phyloP scores from a whole-genome alignment of 345 rosid genomes.

The Brassica incana region DNA sequence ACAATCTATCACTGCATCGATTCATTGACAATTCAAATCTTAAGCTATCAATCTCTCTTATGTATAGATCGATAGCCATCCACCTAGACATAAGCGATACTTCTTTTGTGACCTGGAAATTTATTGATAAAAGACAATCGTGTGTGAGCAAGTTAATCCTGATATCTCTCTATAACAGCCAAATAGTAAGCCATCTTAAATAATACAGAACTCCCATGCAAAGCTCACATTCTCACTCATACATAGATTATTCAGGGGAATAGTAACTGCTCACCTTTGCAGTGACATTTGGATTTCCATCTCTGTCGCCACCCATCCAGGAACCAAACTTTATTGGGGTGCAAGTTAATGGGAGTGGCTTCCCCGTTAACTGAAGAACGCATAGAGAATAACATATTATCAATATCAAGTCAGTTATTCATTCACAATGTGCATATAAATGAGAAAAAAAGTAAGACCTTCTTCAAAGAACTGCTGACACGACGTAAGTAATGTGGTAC shows the following conservation, averaged over 20 bases:
- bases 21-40: constrained; percentile 90
- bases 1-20: constrained; percentile 64
- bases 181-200: neutral
- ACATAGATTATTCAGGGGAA: neutral
- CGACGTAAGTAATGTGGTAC: constrained; percentile 91
- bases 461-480: constrained; percentile 85
- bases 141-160: constrained; percentile 2
- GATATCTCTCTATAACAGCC: neutral
- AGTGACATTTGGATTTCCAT: constrained; percentile 95
- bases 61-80: constrained; percentile 94
- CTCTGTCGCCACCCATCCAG: constrained; percentile 99
- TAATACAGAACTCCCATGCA: neutral
- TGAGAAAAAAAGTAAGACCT: constrained; percentile 44
- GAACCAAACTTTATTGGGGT: constrained; percentile 92
- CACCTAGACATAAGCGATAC: constrained; percentile 94
- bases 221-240: constrained; percentile 1
- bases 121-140: neutral
- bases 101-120: constrained; percentile 86
- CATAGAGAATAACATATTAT: neutral
- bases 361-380: constrained; percentile 65
- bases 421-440: neutral
- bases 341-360: constrained; percentile 16
- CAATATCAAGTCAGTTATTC: constrained; percentile 3
- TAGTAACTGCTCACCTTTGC: constrained; percentile 54
- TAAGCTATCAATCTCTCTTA: constrained; percentile 84